Percentiles rank a stretch among this genome's conserved stretches.
Conservation (phyloP, 306 rosid genomes). For the Vicia faba region DNA sequence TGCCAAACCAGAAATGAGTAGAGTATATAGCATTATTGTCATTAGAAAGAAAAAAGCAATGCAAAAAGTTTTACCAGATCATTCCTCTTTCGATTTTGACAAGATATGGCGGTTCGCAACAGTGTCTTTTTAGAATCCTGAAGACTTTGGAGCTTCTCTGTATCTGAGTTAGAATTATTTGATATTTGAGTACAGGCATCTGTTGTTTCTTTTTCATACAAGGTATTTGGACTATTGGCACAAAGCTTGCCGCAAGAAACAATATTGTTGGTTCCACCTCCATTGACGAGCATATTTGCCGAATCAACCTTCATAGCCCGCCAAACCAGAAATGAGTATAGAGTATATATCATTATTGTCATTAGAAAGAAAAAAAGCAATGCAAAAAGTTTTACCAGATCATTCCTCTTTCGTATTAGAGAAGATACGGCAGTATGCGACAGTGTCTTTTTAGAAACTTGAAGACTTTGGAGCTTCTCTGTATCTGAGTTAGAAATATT, state of each 20-base stretch:
- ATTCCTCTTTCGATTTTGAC: constrained; percentile 56
- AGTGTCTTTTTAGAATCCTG: constrained; percentile 49
- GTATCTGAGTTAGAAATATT: constrained; percentile 42
- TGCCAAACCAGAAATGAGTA: constrained; percentile 31
- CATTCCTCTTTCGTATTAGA: constrained; percentile 56
- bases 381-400: constrained; percentile 53
- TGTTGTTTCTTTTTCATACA: constrained; percentile 34
- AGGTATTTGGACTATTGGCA: constrained; percentile 34
- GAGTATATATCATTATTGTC: too few species aligned
- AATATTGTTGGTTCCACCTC: constrained; percentile 38
- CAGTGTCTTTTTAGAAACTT: constrained; percentile 50
- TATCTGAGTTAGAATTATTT: constrained; percentile 44
- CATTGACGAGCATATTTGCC: constrained; percentile 35
- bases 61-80: constrained; percentile 54
- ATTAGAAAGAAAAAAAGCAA: constrained; percentile 18
- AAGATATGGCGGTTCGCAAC: constrained; percentile 57
- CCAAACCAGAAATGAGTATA: constrained; percentile 18
- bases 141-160: constrained; percentile 41
- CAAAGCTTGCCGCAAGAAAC: constrained; percentile 37
- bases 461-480: constrained; percentile 42
- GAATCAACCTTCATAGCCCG: constrained; percentile 52
- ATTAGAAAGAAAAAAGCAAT: constrained; percentile 15
- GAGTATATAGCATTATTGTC: constrained; percentile 16
- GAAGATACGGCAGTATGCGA: constrained; percentile 59
- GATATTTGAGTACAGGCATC: constrained; percentile 24